Conservation (phyloP, 176 grass and related monocot species). For the Juncus effusus region DNA sequence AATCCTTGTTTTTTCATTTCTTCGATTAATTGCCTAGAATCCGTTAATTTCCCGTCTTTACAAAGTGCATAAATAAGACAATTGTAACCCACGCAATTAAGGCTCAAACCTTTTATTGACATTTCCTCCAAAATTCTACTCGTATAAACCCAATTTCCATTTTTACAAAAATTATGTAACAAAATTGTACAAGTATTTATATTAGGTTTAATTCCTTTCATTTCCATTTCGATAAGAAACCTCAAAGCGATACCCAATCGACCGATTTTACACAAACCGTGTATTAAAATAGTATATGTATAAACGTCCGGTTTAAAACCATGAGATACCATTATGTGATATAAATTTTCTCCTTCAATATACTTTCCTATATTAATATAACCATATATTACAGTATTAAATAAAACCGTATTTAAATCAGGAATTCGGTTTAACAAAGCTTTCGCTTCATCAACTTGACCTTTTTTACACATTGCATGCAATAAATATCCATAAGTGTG, state of each 20-base stretch:
- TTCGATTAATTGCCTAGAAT: slow-evolving; percentile 49
- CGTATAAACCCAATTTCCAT: slow-evolving; percentile 61
- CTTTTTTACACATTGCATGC: slow-evolving; percentile 48
- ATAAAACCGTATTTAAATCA: slow-evolving; percentile 55
- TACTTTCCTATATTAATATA: slow-evolving; percentile 47
- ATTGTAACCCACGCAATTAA: slow-evolving; percentile 75
- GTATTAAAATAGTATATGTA: slow-evolving; percentile 71
- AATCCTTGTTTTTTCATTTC: slow-evolving; percentile 70
- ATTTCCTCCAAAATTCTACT: slow-evolving; percentile 52
- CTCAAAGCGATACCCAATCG: slow-evolving; percentile 50
- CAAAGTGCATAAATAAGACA: slow-evolving; percentile 73
- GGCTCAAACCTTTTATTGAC: slow-evolving; percentile 45
- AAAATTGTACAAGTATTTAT: slow-evolving; percentile 64
- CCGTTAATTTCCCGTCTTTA: slow-evolving; percentile 54
- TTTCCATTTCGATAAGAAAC: slow-evolving; percentile 64
- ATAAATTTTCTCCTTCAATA: slow-evolving; percentile 52
- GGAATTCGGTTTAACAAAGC: slow-evolving; percentile 48
- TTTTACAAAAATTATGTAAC: slow-evolving; percentile 59
- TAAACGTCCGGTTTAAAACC: slow-evolving; percentile 54
- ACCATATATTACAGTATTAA: slow-evolving; percentile 79
- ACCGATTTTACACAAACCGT: slow-evolving; percentile 66
- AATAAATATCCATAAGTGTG: slow-evolving; percentile 72
- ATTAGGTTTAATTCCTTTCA: slow-evolving; percentile 46
- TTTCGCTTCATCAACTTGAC: slow-evolving; percentile 52
- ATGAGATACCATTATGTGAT: slow-evolving; percentile 50